These are phyloP conservation scores for Acacia crassicarpa DNA, from an alignment of 306 rosid species.

Conservation along the genomic window DNA sequence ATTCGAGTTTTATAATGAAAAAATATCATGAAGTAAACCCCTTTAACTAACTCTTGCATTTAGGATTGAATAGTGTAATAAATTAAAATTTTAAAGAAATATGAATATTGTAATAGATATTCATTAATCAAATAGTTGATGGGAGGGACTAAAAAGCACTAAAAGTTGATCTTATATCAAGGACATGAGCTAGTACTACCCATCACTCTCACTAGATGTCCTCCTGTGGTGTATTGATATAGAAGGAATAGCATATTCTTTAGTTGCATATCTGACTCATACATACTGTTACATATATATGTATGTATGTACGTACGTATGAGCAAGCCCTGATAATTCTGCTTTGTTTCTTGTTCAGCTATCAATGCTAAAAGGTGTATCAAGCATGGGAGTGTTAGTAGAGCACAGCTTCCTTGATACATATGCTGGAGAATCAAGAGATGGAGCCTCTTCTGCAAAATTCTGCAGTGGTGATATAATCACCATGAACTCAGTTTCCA, in stretches of 20 bases:
- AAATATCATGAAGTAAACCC: neutral
- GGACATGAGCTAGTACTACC: neutral
- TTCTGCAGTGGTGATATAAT: constrained; percentile 60
- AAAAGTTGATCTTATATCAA: no score
- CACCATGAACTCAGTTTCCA: constrained; percentile 40
- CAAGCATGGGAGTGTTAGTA: constrained; percentile 56
- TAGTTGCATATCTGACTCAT: neutral
- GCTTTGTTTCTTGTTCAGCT: constrained; percentile 39
- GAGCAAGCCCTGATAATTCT: neutral
- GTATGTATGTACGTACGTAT: neutral
- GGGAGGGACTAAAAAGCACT: neutral
- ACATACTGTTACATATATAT: no score
- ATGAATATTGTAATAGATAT: neutral
- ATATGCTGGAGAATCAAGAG: constrained; percentile 73
- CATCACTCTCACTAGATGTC: neutral
- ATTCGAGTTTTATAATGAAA: neutral
- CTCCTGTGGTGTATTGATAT: neutral
- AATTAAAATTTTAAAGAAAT: neutral
- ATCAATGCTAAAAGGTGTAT: constrained; percentile 53
- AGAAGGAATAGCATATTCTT: neutral
- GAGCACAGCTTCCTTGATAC: constrained; percentile 72
- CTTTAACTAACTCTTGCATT: neutral
- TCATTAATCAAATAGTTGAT: neutral
- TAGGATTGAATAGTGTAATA: neutral
- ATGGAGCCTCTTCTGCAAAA: constrained; percentile 54